phyloP scores from a whole-genome alignment of 2,329 filamentous ascomycete genomes.

The Aspergillus niger region DNA sequence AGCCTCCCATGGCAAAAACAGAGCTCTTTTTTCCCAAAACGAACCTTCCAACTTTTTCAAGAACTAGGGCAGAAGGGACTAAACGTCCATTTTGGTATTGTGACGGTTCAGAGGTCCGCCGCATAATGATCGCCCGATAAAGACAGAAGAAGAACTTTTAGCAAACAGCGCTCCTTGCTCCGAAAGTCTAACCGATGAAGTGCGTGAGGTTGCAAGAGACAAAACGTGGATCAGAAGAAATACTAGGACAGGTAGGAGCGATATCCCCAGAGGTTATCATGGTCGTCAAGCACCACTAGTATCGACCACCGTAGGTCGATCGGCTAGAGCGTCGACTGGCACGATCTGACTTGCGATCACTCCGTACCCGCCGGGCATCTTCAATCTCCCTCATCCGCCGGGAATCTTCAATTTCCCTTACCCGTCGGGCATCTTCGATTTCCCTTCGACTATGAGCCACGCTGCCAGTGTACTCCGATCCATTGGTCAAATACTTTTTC shows the following conservation, averaged over 20 bases:
- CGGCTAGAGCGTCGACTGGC: conserved; percentile 41
- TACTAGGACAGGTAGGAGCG: not conserved
- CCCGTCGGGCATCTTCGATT: conserved; percentile 35
- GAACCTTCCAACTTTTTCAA: conserved; percentile 21
- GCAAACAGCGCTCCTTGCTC: conserved; percentile 2
- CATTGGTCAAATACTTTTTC: conserved; percentile 39
- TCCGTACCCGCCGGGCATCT: conserved; percentile 34
- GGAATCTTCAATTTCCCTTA: conserved; percentile 32
- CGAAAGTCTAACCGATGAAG: conserved; percentile 4
- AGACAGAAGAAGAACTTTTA: conserved; percentile 16
- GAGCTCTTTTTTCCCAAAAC: conserved; percentile 4
- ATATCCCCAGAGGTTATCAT: not conserved
- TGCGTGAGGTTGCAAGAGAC: not conserved
- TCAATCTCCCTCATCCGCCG: conserved; percentile 36
- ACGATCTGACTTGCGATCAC: conserved; percentile 41
- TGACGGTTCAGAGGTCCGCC: conserved; percentile 10
- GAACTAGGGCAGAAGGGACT: conserved; percentile 3
- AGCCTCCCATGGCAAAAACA: conserved; percentile 22
- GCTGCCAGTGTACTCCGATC: conserved; percentile 39
- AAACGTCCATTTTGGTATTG: not conserved
- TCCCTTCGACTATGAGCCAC: conserved; percentile 27
- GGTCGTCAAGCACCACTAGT: conserved; percentile 7
- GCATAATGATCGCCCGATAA: conserved; percentile 19
- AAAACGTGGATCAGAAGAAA: not conserved
- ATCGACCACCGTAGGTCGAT: conserved; percentile 38